Evolutionary conservation across 192 early-diverging fungal genomes (phyloP).

Genomic region (Chytriomyces sp.): DNA sequence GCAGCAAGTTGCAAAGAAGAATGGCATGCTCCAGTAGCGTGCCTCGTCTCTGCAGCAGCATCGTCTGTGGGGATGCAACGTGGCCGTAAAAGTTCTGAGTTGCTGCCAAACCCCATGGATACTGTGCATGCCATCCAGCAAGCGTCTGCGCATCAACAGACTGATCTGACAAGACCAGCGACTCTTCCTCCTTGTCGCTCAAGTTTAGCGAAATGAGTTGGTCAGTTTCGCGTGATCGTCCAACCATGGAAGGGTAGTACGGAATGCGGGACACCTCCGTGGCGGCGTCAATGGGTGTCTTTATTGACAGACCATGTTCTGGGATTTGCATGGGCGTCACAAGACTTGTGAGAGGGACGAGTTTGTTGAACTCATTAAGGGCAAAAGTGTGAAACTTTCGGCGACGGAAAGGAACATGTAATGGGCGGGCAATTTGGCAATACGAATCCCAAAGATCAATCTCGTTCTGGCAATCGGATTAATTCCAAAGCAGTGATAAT

Average conservation of each 20-base stretch:
- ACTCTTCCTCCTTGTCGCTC: constrained; percentile 31
- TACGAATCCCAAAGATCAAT: constrained; percentile 23
- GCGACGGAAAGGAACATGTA: constrained; percentile 37
- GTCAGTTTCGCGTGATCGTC: constrained; percentile 8
- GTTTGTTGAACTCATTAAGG: constrained; percentile 44
- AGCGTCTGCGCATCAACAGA: not conserved
- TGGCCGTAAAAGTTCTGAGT: constrained; percentile 39
- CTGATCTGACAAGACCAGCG: not conserved
- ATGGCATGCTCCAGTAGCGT: constrained; percentile 43
- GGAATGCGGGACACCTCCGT: constrained; percentile 43
- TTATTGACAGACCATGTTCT: not conserved
- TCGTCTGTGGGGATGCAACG: constrained; percentile 39
- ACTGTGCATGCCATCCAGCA: constrained; percentile 22
- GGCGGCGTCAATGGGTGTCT: constrained; percentile 31
- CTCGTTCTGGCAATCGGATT: too few species aligned
- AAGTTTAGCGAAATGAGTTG: constrained; percentile 17
- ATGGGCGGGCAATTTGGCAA: not conserved
- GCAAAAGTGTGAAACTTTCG: constrained; percentile 39
- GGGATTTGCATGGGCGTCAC: constrained; percentile 27
- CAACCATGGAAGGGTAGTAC: constrained; percentile 4
- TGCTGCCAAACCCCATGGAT: not conserved
- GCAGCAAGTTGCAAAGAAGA: constrained; percentile 42
- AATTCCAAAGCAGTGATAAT: too few species aligned
- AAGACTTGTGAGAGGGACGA: constrained; percentile 44
- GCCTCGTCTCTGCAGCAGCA: constrained; percentile 36